Evolutionary conservation across 495 filamentous ascomycete genomes (phyloP).

Genomic region (Neurospora sp.): DNA sequence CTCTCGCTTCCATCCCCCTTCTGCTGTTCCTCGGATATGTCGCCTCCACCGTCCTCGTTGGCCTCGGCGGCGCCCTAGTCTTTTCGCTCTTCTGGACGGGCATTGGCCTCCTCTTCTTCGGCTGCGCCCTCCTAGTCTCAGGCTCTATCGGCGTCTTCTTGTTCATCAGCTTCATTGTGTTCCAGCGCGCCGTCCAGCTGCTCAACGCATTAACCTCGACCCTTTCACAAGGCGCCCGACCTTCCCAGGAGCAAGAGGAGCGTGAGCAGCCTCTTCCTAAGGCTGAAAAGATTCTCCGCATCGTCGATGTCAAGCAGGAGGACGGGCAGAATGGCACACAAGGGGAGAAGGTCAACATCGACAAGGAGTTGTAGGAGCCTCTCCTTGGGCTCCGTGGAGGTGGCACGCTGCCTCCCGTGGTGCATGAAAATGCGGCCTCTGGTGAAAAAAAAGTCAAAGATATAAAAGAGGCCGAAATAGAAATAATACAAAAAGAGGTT

Average conservation of each 20-base stretch:
- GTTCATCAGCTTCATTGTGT: constrained; percentile 17
- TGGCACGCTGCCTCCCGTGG: not conserved
- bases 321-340: not conserved
- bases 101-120: constrained; percentile 50
- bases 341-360: not conserved
- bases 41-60: constrained; percentile 43
- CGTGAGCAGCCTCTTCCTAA: not conserved
- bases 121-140: constrained; percentile 53
- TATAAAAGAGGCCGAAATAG: not conserved
- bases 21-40: constrained; percentile 51
- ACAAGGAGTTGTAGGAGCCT: not conserved
- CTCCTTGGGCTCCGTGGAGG: not conserved
- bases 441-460: not conserved
- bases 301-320: not conserved
- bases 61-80: constrained; percentile 42
- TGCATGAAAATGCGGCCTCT: not conserved
- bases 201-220: not conserved
- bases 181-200: not conserved
- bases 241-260: not conserved
- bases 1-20: constrained; percentile 35
- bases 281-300: not conserved
- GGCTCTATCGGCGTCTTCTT: constrained; percentile 42
- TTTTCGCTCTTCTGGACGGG: constrained; percentile 54
- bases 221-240: not conserved
- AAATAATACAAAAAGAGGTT: not conserved